Base-by-base conservation (phyloP, 2,329 filamentous ascomycete genomes). In the Amylocarpus encephaloides region DNA sequence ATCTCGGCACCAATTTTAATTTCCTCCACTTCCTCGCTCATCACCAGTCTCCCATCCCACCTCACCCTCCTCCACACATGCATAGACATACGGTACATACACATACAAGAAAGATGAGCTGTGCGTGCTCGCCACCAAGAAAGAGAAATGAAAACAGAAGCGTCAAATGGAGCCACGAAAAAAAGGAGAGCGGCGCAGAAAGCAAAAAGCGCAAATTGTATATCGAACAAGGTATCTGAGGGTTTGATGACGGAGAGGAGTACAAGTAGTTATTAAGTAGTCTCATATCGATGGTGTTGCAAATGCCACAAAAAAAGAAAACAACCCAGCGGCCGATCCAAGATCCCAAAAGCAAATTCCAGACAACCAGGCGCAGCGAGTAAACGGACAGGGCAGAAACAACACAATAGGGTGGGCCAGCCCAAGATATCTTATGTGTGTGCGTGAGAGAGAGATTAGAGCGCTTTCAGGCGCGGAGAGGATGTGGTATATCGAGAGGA, bases 201-300 rank as follows among this genome's bases (percentile, higher is more conserved):
- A 57, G 44, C 38, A 53, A 49, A 48, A 57, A 58, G 56, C 48
- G 47, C 41, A 54, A 58, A 43, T 52, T 62, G 67, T 76, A 75
- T 76, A 75, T 78, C 71, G 74, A 78, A 79, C 76, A 79, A 79
- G 75, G 76, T 78, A 78, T 78, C 73, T 74, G 73, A 70, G 58
- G 22, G 18, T 26, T 11, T 9, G 65, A 68, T 61, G 48, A 50
- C 41, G 51, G 49, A 56, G 50, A 59, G 52, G 48, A 56, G 55
- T 58, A 59, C 55, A 59, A 56, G 53, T 57, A 60, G 49, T 59
- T 36, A 62, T 62, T 62, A 62, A 59, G 54, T 54, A 56, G n/a
- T 39, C 13, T 30, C n/a, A 33, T 33, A 10, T 29, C 22, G 11
- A 22, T n/a, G 19, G 18, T 34, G 9, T 26, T 7, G 22, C 29